These are phyloP conservation scores for Cyberlindnera galapagoensis DNA, from an alignment of 805 yeast genomes.

Conservation along the genomic window DNA sequence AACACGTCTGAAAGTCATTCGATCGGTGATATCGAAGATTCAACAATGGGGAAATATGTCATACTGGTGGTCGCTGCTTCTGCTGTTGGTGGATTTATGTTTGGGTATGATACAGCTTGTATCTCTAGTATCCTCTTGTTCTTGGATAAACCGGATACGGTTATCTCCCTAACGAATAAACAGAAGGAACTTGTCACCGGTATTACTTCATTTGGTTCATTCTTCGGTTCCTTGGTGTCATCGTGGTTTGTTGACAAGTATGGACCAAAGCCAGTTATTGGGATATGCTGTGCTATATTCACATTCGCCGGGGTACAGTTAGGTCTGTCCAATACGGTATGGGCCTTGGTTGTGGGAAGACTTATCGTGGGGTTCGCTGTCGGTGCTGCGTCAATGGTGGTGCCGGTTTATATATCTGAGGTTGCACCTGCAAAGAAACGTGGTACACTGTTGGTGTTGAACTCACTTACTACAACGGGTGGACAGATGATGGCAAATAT, in stretches of 20 bases:
- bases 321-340: conserved; percentile 33
- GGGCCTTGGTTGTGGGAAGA: conserved; percentile 46
- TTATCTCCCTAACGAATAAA: conserved; percentile 27
- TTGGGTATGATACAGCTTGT: conserved; percentile 63
- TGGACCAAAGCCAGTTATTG: conserved; percentile 35
- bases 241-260: conserved; percentile 43
- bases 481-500: conserved; percentile 42
- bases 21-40: conserved; percentile 12
- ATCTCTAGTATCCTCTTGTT: conserved; percentile 52
- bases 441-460: conserved; percentile 33
- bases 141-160: conserved; percentile 32
- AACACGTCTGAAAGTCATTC: no score
- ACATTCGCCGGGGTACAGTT: conserved; percentile 44
- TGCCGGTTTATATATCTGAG: conserved; percentile 54
- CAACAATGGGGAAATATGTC: conserved; percentile 10
- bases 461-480: conserved; percentile 41
- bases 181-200: conserved; percentile 37
- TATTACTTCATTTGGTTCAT: conserved; percentile 47
- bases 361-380: conserved; percentile 64
- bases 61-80: conserved; percentile 26
- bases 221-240: conserved; percentile 45
- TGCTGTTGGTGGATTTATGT: conserved; percentile 55
- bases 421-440: conserved; percentile 36
- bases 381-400: conserved; percentile 64
- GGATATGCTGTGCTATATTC: conserved; percentile 39